These are phyloP conservation scores for Bryoglossum gracile DNA, from an alignment of 495 filamentous ascomycete genomes.

Conservation along the genomic window DNA sequence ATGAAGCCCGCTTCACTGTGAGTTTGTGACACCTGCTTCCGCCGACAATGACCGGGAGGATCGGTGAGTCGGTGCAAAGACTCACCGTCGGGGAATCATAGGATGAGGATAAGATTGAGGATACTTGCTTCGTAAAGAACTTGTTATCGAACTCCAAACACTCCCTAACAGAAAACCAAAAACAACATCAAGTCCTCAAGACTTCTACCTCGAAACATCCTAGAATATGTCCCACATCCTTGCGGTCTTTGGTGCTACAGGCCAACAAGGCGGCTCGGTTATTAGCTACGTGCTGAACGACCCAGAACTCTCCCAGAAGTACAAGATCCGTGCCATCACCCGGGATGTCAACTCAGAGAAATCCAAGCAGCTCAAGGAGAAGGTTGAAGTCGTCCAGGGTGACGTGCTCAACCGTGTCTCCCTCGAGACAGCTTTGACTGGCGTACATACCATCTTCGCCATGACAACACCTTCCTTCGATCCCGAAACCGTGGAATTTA, in stretches of 20 bases:
- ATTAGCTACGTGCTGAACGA: constrained; percentile 42
- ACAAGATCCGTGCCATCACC: constrained; percentile 46
- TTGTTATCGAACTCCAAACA: too few species aligned
- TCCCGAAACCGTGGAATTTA: constrained; percentile 32
- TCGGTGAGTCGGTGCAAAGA: too few species aligned
- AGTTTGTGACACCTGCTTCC: too few species aligned
- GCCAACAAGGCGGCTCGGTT: constrained; percentile 52
- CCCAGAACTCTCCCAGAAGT: constrained; percentile 39
- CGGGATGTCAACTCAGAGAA: constrained; percentile 29
- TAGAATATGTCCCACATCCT: constrained; percentile 38
- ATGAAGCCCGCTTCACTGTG: too few species aligned
- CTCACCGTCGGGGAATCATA: too few species aligned
- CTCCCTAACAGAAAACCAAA: too few species aligned
- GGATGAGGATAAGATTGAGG: too few species aligned
- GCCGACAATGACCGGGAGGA: too few species aligned
- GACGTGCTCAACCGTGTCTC: constrained; percentile 33
- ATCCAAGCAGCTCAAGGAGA: constrained; percentile 24
- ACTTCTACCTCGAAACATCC: too few species aligned
- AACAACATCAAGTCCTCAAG: too few species aligned
- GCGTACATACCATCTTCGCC: constrained; percentile 41
- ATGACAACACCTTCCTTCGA: constrained; percentile 36
- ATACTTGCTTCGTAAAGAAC: too few species aligned
- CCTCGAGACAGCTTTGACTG: constrained; percentile 35
- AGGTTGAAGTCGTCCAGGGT: constrained; percentile 30
- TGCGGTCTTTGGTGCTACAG: constrained; percentile 55